phyloP scores from a whole-genome alignment of 2,329 filamentous ascomycete species.

The Clonostachys rhizophaga region DNA sequence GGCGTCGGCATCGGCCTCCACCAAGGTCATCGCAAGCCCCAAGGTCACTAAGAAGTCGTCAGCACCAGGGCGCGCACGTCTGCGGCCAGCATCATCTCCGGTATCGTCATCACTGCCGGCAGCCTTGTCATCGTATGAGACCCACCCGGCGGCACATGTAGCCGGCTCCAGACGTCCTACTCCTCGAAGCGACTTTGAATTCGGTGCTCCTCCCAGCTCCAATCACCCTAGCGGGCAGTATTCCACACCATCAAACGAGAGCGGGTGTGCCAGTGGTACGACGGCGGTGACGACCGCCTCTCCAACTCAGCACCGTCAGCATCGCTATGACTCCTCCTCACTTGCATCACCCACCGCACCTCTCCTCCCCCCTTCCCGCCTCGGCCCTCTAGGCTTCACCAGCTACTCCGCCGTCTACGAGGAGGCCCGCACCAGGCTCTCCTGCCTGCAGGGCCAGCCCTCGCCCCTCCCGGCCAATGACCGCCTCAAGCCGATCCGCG shows the following conservation, averaged over 20 bases:
- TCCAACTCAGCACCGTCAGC: too few relatives aligned
- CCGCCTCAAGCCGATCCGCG: neutral
- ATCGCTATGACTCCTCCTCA: too few relatives aligned
- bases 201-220: too few relatives aligned
- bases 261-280: too few relatives aligned
- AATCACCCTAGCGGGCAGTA: too few relatives aligned
- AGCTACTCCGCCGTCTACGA: constrained; percentile 36
- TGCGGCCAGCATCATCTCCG: neutral
- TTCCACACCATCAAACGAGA: too few relatives aligned
- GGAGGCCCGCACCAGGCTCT: constrained; percentile 32
- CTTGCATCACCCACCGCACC: neutral
- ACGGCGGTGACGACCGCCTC: too few relatives aligned
- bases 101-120: neutral
- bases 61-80: neutral
- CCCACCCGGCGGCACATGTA: too few relatives aligned
- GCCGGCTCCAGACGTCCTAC: too few relatives aligned
- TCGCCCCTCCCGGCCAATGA: neutral
- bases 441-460: constrained; percentile 17
- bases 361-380: constrained; percentile 1
- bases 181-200: too few relatives aligned
- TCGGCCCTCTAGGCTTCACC: constrained; percentile 38
- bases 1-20: constrained; percentile 33
- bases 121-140: neutral
- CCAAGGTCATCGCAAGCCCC: constrained; percentile 4
- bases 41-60: neutral